Evolutionary conservation across 192 early-diverging fungal species (phyloP), one percentile per base, ranked within the genome.

Genomic region (Backusella tuberculispora): DNA sequence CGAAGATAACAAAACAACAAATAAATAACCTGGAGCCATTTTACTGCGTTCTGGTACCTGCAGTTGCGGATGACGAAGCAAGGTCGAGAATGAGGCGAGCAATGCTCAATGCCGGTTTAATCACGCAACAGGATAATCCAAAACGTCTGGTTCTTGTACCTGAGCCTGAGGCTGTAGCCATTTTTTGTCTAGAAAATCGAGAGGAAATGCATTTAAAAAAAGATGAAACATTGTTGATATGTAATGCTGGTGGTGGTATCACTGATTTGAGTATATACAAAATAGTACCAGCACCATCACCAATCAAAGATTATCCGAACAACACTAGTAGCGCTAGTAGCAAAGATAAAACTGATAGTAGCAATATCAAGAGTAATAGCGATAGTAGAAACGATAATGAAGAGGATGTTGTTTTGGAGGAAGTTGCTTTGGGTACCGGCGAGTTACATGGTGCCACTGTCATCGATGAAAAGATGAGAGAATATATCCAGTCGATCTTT

Each of bases 181-280:
- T 60, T 26, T 60, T 60, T 60, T 60, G 53, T 60, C 26, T 60
- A 60, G 21, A 26, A 24, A 60, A 60, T 60, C 53, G 53, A 12
- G 24, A 60, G 21, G 53, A 60, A 60, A 60, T 60, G 53, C 21
- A 60, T 12, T 2, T 60, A 26, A 19, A 60, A 10, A 24, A 7
- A 7, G 1, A 60, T 60, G 53, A 60, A 60, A 60, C 53, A 10
- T 5, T 60, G 24, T 26, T 60, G 53, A 60, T 60, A 60, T 60
- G 53, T 60, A 60, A 60, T 26, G 53, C 53, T 9, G 53, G 53
- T 60, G 53, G 53, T 26, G 53, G 53, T 60, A 60, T 60, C 19
- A 60, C 26, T 24, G 53, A 60, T 60, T n/a, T 60, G 53, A 60
- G 53, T 24, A 26, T 26, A 60, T 60, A 60, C 26, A 60, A 60